phyloP scores from a whole-genome alignment of 805 yeast genomes.

The Kregervanrija fluxuum region DNA sequence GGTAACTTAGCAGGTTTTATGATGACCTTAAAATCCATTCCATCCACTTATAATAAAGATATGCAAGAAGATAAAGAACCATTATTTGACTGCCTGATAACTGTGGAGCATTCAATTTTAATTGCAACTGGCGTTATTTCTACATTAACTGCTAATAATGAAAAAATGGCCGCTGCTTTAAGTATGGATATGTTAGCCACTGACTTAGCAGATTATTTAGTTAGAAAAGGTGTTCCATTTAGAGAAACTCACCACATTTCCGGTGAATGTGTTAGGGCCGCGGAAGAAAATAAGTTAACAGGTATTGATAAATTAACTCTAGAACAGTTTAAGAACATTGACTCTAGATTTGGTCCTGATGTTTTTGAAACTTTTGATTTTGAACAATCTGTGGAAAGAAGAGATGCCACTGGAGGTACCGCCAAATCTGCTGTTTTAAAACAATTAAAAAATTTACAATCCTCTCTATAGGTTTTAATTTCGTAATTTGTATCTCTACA shows the following conservation, averaged over 20 bases:
- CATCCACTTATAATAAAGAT: conserved; percentile 96
- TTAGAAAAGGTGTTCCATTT: conserved; percentile 96
- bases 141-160: conserved; percentile 66
- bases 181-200: conserved; percentile 99
- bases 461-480: too few species aligned
- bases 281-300: conserved; percentile 67
- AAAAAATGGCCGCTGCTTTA: conserved; percentile 76
- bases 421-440: conserved; percentile 82
- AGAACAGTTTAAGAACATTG: conserved; percentile 75
- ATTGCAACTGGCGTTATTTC: conserved; percentile 97
- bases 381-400: conserved; percentile 91
- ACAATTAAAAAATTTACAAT: conserved; percentile 45
- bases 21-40: conserved; percentile 95
- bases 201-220: conserved; percentile 95
- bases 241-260: conserved; percentile 99
- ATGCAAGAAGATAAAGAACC: conserved; percentile 99
- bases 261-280: conserved; percentile 91
- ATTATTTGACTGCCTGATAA: conserved; percentile 80
- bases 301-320: conserved; percentile 83
- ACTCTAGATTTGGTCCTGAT: conserved; percentile 71
- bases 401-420: conserved; percentile 96
- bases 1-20: conserved; percentile 93
- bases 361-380: conserved; percentile 83
- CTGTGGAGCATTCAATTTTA: conserved; percentile 88
- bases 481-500: too few species aligned